Evolutionary conservation across 2,329 filamentous ascomycete genomes (phyloP), one percentile per base, ranked within the genome.

Genomic region (Fusarium anthophilum): DNA sequence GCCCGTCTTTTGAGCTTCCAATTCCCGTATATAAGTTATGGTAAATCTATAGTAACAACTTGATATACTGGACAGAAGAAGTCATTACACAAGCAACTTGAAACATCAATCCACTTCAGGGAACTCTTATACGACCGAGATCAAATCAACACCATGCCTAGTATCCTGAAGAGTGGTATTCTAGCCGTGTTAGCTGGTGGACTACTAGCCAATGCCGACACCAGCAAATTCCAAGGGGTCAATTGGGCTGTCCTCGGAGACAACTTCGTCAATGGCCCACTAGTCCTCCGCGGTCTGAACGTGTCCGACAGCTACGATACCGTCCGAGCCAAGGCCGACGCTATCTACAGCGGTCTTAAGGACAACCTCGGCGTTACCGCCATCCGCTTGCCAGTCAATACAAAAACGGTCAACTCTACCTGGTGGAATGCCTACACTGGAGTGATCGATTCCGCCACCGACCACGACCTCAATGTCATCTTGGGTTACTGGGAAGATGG

Each of bases 11-110:
- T 47, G 18, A 15, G 18, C 6, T 15, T 47, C 5, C 8, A 28
- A 15, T 1, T 47, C 8, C 15, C 3, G 26, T 0, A 47, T 28
- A 28, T 28, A 47, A 15, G 18, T 47, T 4, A 10, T 1, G 0
- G 13, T 6, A 47, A 22, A 22, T 22, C 18, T 47, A 22, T 28
- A 47, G 11, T 2, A 47, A 20, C 6, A 7, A 15, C 13, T 22
- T 8, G 13, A 47, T 28, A 15, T 20, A 22, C 26, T 5, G 6
- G 8, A 28, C 18, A 28, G 4, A 6, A 47, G 26, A 22, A 15
- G 0, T 5, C 18, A 48, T 1, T 15, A 3, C 45, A 48, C 8
- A 28, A 48, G 20, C 18, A 11, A 28, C 18, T 22, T 3, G 26
- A 11, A 28, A 22, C 26, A 15, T 15, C 13, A 22, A 0, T 15